These are phyloP conservation scores for Apium graveolens DNA, from an alignment of 129 eudicot genomes.

Conservation along the genomic window DNA sequence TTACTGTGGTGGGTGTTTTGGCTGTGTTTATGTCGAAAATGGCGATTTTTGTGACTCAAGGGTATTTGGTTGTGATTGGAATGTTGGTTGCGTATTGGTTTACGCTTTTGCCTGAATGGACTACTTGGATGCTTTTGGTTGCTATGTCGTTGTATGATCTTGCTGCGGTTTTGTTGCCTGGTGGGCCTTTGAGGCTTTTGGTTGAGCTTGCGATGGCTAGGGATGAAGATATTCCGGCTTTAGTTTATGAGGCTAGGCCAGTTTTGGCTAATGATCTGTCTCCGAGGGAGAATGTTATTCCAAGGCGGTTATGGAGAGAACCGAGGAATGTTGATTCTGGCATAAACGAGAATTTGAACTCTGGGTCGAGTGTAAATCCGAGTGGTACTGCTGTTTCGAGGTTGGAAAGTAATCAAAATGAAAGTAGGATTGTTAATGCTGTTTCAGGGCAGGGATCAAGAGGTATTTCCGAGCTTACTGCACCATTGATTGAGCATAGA, in stretches of 20 bases:
- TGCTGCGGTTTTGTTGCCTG: slow-evolving; percentile 91
- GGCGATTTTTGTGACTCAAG: slow-evolving; percentile 79
- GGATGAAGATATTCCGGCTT: slow-evolving; percentile 94
- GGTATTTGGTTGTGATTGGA: slow-evolving; percentile 82
- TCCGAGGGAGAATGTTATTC: slow-evolving; percentile 10
- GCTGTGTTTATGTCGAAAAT: slow-evolving; percentile 75
- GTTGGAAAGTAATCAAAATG: slow-evolving; percentile 20
- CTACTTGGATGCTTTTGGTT: slow-evolving; percentile 94
- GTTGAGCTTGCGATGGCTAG: slow-evolving; percentile 93
- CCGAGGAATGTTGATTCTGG: slow-evolving; percentile 17
- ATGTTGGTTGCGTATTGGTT: slow-evolving; percentile 97
- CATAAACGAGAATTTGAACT: slow-evolving; percentile 19
- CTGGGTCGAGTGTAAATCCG: slow-evolving; percentile 1
- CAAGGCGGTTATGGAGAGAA: slow-evolving; percentile 78
- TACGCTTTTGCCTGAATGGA: slow-evolving; percentile 93
- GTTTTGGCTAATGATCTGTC: slow-evolving; percentile 24
- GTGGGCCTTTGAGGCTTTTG: slow-evolving; percentile 81
- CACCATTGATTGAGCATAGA: slow-evolving; percentile 57
- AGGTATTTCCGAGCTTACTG: slow-evolving; percentile 43
- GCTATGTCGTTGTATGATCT: slow-evolving; percentile 96
- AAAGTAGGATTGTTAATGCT: slow-evolving; percentile 26
- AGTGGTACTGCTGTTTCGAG: slow-evolving; percentile 2
- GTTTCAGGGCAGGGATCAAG: slow-evolving; percentile 41
- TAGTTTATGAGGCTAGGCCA: slow-evolving; percentile 93
- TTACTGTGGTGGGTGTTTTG: slow-evolving; percentile 79